phyloP scores from a whole-genome alignment of 225 moss, liverwort and hornwort genomes.

The Marchantia paleacea region DNA sequence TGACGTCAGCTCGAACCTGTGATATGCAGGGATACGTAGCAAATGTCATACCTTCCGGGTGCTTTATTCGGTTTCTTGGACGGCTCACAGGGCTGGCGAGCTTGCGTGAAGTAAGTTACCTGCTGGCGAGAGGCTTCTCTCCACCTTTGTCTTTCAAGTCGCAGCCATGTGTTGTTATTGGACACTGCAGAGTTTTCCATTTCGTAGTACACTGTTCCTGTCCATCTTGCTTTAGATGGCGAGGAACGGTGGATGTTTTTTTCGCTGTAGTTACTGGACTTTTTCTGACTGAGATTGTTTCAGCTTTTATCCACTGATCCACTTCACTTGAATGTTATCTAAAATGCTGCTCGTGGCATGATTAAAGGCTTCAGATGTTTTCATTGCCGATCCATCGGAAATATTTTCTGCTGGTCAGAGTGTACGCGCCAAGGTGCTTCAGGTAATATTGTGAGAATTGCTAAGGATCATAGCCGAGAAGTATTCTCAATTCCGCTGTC shows the following conservation, averaged over 20 bases:
- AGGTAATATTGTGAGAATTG: conserved; percentile 43
- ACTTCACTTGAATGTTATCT: background rate
- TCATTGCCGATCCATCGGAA: conserved; percentile 69
- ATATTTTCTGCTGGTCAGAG: conserved; percentile 79
- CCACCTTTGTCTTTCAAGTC: too few species aligned
- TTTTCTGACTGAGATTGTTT: background rate
- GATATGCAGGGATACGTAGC: conserved; percentile 68
- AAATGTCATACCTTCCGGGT: conserved; percentile 63
- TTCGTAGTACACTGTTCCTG: background rate
- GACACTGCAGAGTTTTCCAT: background rate
- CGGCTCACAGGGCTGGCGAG: conserved; percentile 77
- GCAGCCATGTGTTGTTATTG: too few species aligned
- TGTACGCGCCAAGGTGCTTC: conserved; percentile 86
- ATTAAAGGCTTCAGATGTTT: conserved; percentile 77
- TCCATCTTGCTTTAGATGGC: background rate
- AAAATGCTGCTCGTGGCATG: background rate
- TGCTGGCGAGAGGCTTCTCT: background rate
- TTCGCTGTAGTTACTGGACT: too few species aligned
- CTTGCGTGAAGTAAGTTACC: conserved; percentile 52
- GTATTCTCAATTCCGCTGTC: too few species aligned
- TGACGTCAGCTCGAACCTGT: background rate
- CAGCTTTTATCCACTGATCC: background rate
- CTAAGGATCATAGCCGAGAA: too few species aligned
- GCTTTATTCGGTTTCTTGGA: conserved; percentile 81
- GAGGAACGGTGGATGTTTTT: too few species aligned